Evolutionary conservation across 2,329 filamentous ascomycete genomes (phyloP).

Genomic region (Fusarium burgessii): DNA sequence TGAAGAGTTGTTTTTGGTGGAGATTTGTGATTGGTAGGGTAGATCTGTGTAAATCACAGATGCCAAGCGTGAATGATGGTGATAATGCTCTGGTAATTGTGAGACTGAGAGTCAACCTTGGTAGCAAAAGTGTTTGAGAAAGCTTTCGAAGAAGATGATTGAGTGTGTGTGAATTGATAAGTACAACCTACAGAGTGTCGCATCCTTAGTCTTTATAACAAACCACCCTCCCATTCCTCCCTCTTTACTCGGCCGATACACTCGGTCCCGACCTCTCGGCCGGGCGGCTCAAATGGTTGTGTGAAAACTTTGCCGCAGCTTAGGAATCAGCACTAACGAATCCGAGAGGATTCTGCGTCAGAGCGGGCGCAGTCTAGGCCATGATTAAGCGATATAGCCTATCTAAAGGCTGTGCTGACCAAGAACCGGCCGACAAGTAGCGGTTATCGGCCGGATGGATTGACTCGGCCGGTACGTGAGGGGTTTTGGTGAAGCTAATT

Average conservation of each 20-base stretch:
- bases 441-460: not conserved
- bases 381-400: not conserved
- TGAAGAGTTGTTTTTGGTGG: not conserved
- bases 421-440: not conserved
- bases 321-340: conserved; percentile 6
- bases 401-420: not conserved
- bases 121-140: too few species aligned
- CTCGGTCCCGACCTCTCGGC: not conserved
- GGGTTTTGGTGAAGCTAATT: not conserved
- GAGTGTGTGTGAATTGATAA: not conserved
- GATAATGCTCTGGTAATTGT: too few species aligned
- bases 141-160: fast-evolving
- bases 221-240: fast-evolving
- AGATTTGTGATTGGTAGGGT: not conserved
- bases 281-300: not conserved
- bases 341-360: not conserved
- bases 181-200: fast-evolving
- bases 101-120: too few species aligned
- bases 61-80: not conserved
- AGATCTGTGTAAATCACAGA: not conserved
- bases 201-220: conserved; percentile 22
- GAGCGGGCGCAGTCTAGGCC: not conserved
- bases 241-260: not conserved
- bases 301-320: not conserved
- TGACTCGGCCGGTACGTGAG: conserved; percentile 2